Evolutionary conservation across 345 rosid genomes (phyloP).

Genomic region (Lepidium africanum): DNA sequence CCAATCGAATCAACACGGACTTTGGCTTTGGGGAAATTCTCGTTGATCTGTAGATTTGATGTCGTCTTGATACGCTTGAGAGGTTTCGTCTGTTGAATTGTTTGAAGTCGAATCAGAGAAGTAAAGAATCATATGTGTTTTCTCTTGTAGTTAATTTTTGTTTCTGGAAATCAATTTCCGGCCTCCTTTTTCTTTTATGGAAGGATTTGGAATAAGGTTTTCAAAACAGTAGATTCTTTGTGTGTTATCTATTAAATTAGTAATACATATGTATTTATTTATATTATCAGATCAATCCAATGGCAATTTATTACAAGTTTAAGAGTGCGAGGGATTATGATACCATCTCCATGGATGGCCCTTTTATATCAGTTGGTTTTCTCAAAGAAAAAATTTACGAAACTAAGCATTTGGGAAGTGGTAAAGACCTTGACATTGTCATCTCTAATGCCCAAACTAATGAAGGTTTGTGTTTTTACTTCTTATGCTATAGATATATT

Average conservation of each 20-base stretch:
- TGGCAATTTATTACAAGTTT: conserved; percentile 99
- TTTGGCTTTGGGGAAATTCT: neutral
- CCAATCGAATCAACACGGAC: neutral
- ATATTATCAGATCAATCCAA: conserved; percentile 32
- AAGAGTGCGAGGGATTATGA: conserved; percentile 99
- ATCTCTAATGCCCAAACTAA: conserved; percentile 98
- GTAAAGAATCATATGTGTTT: conserved; percentile 19
- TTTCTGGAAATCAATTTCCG: conserved; percentile 2
- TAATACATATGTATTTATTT: conserved; percentile 7
- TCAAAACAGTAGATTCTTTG: conserved; percentile 4
- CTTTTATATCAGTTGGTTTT: conserved; percentile 89
- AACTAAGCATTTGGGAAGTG: conserved; percentile 98
- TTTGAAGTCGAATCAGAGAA: conserved; percentile 14
- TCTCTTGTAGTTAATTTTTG: conserved; percentile 1
- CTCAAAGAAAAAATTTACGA: conserved; percentile 97
- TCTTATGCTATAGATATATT: neutral
- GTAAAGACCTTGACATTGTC: conserved; percentile 95
- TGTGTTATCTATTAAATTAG: neutral
- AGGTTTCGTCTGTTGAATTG: neutral
- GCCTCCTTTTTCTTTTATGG: neutral
- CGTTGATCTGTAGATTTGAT: neutral
- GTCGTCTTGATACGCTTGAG: neutral
- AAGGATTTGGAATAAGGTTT: neutral
- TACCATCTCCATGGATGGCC: conserved; percentile 85
- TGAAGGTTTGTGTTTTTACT: conserved; percentile 78